Conservation (phyloP, 768 basidiomycete species). For the Amylocystis lapponica region DNA sequence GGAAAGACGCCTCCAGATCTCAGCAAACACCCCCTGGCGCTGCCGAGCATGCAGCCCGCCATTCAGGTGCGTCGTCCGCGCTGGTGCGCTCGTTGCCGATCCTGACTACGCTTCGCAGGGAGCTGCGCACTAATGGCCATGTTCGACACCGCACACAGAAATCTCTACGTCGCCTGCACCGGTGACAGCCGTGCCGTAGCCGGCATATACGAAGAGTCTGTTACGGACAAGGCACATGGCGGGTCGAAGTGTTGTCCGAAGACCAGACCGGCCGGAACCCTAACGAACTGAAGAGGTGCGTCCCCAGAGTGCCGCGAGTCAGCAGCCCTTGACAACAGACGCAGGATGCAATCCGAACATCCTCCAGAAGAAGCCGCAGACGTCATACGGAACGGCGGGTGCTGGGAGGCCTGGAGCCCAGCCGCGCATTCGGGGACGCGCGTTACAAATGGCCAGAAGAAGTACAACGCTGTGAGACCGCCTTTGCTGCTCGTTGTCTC, state of each 20-base stretch:
- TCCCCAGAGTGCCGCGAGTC: neutral
- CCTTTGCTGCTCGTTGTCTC: neutral
- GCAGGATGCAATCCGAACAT: conserved; percentile 77
- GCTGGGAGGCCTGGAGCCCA: conserved; percentile 83
- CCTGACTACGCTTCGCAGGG: conserved; percentile 36
- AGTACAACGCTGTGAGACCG: conserved; percentile 59
- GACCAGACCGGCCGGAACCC: conserved; percentile 94
- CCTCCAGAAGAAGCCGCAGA: conserved; percentile 65
- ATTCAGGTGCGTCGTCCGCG: conserved; percentile 49
- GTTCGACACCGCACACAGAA: conserved; percentile 76
- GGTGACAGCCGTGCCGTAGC: conserved; percentile 96
- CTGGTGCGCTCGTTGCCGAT: neutral
- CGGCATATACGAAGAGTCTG: conserved; percentile 76
- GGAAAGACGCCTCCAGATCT: conserved; percentile 53
- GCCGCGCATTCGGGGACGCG: conserved; percentile 83
- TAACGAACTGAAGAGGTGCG: conserved; percentile 76
- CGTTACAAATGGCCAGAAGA: conserved; percentile 82
- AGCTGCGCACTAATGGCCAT: conserved; percentile 89
- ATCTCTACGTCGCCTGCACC: conserved; percentile 86
- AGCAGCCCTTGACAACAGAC: neutral
- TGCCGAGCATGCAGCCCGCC: conserved; percentile 76
- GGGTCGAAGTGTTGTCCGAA: conserved; percentile 89
- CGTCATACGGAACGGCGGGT: conserved; percentile 81
- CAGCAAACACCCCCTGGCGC: conserved; percentile 63
- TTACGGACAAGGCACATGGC: conserved; percentile 74